Base-by-base conservation (phyloP, 495 filamentous ascomycete species). In the Margaritispora aquatica region DNA sequence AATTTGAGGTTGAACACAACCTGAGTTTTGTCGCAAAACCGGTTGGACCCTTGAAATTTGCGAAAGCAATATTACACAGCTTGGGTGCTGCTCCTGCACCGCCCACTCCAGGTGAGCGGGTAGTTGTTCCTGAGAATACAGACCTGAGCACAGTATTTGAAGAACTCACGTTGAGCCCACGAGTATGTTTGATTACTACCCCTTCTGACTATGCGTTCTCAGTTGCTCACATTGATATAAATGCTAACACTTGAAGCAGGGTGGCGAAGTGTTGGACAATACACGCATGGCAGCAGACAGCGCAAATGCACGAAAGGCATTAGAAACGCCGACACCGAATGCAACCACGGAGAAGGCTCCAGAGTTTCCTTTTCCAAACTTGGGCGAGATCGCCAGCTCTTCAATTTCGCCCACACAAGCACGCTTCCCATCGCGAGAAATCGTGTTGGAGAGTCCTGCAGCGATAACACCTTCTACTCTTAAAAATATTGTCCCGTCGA, bases 201-300 rank as follows among this genome's bases (percentile, higher is more conserved):
- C n/a, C n/a, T n/a, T n/a, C n/a, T n/a, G n/a, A n/a, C n/a, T n/a
- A n/a, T n/a, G n/a, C n/a, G n/a, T n/a, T n/a, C n/a, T n/a, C n/a
- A n/a, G n/a, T n/a, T n/a, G n/a, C n/a, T n/a, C n/a, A n/a, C 27
- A 60, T 9, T 20, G 65, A 64, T 46, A 29, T 67, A 9, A 67
- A 48, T 46, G 57, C 51, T 27, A 58, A 61, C n/a, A 19, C 64
- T 67, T 27, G 65, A 67, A 54, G 65, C 36, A 51, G 26, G 56
- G 65, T 27, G 65, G 59, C 13, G 65, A 67, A 51, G 41, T 67
- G 0, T 26, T 67, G 5, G 65, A 67, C 34, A 67, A 67, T 19
- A 60, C 54, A 9, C 58, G 65, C 8, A 64, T 67, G 59, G 58
- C 65, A 49, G 62, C 65, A 17, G 65, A 62, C 41, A 67, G 65